Evolutionary conservation across 2,329 filamentous ascomycete genomes (phyloP), one percentile per base, ranked within the genome.

Genomic region (Biscogniauxia sp.): DNA sequence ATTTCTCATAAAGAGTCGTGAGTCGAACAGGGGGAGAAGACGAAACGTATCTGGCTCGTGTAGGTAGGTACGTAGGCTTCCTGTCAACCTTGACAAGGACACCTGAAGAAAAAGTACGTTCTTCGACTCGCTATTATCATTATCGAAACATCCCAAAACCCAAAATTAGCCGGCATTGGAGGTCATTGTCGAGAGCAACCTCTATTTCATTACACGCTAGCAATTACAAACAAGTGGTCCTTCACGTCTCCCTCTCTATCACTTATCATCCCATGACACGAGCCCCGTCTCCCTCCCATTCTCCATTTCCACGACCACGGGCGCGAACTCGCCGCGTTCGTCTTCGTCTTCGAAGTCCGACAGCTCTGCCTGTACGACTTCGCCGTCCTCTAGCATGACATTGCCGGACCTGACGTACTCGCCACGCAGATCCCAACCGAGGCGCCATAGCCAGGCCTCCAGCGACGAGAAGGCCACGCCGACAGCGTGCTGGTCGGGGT

Each of bases 341-440:
- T 85, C 83, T 63, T 85, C 84, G 1, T 78, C 81, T 61, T 83
- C 79, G 49, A 84, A 76, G 53, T 85, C 82, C 1, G 75, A 74
- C 56, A 82, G 71, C 67, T 81, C 79, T 2, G 79, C 70, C 56
- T 81, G 77, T 0, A 83, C 76, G 62, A 80, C 68, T 70, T 84
- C 78, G 25, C 82, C 80, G 65, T 84, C 82, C 61, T 85, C 82
- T 54, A 84, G 75, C 74, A 80, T 82, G 25, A 82, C 70, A 57
- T 75, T 78, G 1, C 82, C 82, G 20, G 75, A 75, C 3, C 80
- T 76, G 5, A 83, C 68, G 63, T 82, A 83, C 59, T 82, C 77
- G 7, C 75, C 79, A 17, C 78, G 70, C 13, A 88, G 70, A 57
- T 88, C 83, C 86, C 85, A 88, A 3, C 80, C 83, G 54, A 75